phyloP scores from a whole-genome alignment of 1,284 basidiomycete species.

The Cronartium ribicola region DNA sequence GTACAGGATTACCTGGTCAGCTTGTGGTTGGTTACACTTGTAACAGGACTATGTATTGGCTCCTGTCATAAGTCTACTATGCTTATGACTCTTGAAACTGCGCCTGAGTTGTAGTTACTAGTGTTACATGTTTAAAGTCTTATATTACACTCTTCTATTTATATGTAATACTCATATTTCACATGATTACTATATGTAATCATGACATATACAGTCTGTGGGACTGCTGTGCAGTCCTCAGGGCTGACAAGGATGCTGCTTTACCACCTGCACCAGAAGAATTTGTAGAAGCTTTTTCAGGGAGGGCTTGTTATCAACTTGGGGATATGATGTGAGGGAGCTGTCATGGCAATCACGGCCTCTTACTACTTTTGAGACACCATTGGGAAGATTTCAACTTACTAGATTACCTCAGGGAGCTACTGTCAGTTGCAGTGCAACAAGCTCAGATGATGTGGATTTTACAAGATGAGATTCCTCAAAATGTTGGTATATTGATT shows the following conservation, averaged over 20 bases:
- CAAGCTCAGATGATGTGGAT: conserved; percentile 29
- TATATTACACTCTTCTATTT: no score
- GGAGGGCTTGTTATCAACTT: conserved; percentile 14
- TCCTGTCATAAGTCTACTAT: no score
- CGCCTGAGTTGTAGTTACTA: no score
- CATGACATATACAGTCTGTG: no score
- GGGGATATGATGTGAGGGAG: conserved; percentile 7
- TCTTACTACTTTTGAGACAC: background rate
- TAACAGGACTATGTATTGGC: no score
- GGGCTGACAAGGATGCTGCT: background rate
- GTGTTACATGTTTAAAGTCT: no score
- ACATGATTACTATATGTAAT: no score
- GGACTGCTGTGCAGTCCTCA: no score
- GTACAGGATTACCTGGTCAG: no score
- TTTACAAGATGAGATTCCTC: conserved; percentile 1
- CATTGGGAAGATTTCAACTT: background rate
- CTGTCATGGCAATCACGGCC: background rate
- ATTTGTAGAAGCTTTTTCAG: conserved; percentile 12
- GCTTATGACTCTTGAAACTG: no score
- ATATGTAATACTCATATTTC: no score
- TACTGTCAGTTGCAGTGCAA: conserved; percentile 14
- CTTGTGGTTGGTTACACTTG: no score
- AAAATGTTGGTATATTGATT: conserved; percentile 2
- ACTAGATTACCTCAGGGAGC: background rate
- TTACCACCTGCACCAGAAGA: conserved; percentile 1